Evolutionary conservation across 1,284 basidiomycete genomes (phyloP), one percentile per base, ranked within the genome.

Genomic region (Agroathelia rolfsii): DNA sequence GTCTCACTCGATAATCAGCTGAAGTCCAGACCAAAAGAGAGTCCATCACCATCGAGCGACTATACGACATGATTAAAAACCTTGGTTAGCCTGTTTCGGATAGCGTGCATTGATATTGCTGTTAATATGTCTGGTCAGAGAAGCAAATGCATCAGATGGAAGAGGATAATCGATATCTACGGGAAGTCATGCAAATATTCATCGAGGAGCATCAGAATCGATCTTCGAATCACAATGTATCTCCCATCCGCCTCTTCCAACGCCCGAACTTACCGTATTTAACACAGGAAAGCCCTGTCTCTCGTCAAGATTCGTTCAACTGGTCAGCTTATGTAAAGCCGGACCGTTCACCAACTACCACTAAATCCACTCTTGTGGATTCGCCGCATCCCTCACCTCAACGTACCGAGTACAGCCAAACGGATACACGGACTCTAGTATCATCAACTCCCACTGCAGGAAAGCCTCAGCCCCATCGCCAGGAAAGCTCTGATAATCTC

Each of bases 361-460:
- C 66, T 22, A 72, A 74, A 19, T 54, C 67, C 20, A 53, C 58
- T 28, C 40, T 50, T 26, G 39, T 49, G 22, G 82, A 86, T 36
- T 84, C 82, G 1, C 83, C 81, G 2, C 77, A 80, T 49, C 66
- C 72, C 18, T 87, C 84, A 2, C 84, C 84, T 6, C 76, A 77
- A 39, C 74, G 76, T 37, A 56, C 66, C 25, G 83, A 87, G 48
- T 76, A 84, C 41, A 79, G 83, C 32, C 50, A 69, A 32, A 55
- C 62, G 10, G 58, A 50, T 34, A 59, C 36, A 42, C 59, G 54
- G 40, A 50, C 49, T 6, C 38, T 44, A 33, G 51, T 63, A 31
- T 53, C 62, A 2, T 55, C 61, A 3, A 53, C 52, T 36, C 46
- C 42, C 41, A 41, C 49, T 43, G 39, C 52, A 37, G 27, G 45